phyloP scores from a whole-genome alignment of 805 yeast species.

The Yarrowia divulgata region DNA sequence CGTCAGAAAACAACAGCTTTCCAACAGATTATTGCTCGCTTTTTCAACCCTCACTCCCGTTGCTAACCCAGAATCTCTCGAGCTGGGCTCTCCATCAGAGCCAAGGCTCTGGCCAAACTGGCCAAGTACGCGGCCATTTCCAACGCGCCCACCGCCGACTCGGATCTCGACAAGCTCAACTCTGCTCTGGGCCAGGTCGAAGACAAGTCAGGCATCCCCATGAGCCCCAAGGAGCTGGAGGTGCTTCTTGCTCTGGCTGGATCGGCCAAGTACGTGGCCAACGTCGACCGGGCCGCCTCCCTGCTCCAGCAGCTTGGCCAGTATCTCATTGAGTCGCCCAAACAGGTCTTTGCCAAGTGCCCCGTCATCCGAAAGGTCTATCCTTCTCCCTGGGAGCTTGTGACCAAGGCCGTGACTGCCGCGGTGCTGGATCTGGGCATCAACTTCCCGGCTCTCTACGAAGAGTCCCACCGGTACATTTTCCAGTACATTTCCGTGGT shows the following conservation, averaged over 20 bases:
- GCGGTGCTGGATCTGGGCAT: constrained; percentile 49
- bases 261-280: constrained; percentile 52
- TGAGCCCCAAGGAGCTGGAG: constrained; percentile 55
- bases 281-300: constrained; percentile 53
- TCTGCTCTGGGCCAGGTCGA: constrained; percentile 47
- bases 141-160: constrained; percentile 42
- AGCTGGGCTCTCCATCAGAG: constrained; percentile 49
- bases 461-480: constrained; percentile 41
- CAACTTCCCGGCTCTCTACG: constrained; percentile 49
- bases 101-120: constrained; percentile 52
- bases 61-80: constrained; percentile 50
- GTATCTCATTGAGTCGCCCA: constrained; percentile 58
- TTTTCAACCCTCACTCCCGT: background rate
- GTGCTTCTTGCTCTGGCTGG: constrained; percentile 63
- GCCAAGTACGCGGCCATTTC: constrained; percentile 49
- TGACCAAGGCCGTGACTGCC: constrained; percentile 51
- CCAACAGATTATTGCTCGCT: too few relatives aligned
- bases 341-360: constrained; percentile 53
- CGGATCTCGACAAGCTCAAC: constrained; percentile 43
- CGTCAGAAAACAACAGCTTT: too few relatives aligned
- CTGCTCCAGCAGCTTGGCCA: constrained; percentile 56
- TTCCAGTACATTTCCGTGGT: constrained; percentile 39
- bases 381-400: constrained; percentile 56
- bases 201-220: constrained; percentile 44
- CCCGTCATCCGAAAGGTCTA: constrained; percentile 45